Evolutionary conservation across 805 yeast genomes (phyloP).

Genomic region (Saccharomycopsis javanensis): DNA sequence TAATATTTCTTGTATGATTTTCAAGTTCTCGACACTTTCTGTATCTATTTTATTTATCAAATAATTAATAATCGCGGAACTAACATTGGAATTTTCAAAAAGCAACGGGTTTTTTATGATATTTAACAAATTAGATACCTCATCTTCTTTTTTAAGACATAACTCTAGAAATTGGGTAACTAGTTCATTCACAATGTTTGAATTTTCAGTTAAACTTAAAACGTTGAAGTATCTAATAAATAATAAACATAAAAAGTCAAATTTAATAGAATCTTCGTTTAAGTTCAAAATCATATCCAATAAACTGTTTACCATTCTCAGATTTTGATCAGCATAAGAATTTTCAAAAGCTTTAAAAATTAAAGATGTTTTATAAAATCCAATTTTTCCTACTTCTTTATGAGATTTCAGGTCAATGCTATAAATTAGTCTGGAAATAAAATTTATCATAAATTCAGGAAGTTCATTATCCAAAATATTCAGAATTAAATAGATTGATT

Average conservation of each 20-base stretch:
- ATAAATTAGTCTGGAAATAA: background rate
- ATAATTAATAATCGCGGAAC: background rate
- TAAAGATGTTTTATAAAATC: background rate
- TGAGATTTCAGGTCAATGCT: background rate
- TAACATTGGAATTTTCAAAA: slow-evolving; percentile 3
- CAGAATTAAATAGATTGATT: background rate
- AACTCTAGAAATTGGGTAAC: background rate
- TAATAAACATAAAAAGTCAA: background rate
- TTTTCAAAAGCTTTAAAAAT: background rate
- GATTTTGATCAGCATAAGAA: background rate
- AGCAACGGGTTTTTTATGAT: slow-evolving; percentile 5
- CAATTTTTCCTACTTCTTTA: background rate
- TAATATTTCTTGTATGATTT: background rate
- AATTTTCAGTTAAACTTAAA: background rate
- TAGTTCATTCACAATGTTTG: background rate
- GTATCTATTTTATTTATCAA: background rate
- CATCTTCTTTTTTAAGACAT: background rate
- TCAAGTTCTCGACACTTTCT: background rate
- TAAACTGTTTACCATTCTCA: background rate
- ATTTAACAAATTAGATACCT: background rate
- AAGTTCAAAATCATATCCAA: background rate
- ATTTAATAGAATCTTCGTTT: background rate
- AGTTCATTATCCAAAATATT: background rate
- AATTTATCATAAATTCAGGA: background rate
- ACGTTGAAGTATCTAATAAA: slow-evolving; percentile 11